phyloP scores from a whole-genome alignment of 2,329 filamentous ascomycete species.

The Corinectria fuckeliana region DNA sequence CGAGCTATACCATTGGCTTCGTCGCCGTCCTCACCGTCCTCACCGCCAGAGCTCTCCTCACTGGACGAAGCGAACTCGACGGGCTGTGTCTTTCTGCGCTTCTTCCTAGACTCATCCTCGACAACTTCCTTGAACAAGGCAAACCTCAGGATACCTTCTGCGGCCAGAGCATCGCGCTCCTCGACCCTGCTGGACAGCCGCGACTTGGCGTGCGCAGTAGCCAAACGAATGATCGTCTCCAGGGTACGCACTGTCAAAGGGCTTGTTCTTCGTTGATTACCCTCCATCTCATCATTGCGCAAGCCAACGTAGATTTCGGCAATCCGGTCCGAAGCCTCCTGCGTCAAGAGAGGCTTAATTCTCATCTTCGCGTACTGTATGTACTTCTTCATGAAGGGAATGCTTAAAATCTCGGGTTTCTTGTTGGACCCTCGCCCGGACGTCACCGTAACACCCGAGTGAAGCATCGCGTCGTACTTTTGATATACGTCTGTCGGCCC shows the following conservation, averaged over 20 bases:
- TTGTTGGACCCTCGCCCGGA: conserved; percentile 76
- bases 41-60: conserved; percentile 64
- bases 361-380: conserved; percentile 96
- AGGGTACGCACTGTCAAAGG: conserved; percentile 97
- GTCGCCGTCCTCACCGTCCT: conserved; percentile 58
- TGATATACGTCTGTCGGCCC: conserved; percentile 88
- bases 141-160: conserved; percentile 89
- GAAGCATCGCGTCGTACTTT: conserved; percentile 95
- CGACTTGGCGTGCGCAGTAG: conserved; percentile 94
- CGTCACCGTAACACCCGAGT: conserved; percentile 84
- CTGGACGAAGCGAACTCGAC: conserved; percentile 65
- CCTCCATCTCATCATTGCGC: conserved; percentile 93
- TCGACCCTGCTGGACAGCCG: conserved; percentile 88
- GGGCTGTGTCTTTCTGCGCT: conserved; percentile 74
- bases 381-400: conserved; percentile 99
- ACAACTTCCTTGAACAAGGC: conserved; percentile 97
- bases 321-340: conserved; percentile 91
- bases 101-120: conserved; percentile 78
- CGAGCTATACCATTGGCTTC: conserved; percentile 60
- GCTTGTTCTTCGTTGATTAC: conserved; percentile 90
- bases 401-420: conserved; percentile 87
- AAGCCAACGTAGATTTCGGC: conserved; percentile 89
- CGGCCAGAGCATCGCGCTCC: conserved; percentile 84
- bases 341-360: conserved; percentile 87
- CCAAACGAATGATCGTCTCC: conserved; percentile 96